Evolutionary conservation across 108 stramenopile species (phyloP), one percentile per base, ranked within the genome.

Genomic region (Thalassiosira profunda): DNA sequence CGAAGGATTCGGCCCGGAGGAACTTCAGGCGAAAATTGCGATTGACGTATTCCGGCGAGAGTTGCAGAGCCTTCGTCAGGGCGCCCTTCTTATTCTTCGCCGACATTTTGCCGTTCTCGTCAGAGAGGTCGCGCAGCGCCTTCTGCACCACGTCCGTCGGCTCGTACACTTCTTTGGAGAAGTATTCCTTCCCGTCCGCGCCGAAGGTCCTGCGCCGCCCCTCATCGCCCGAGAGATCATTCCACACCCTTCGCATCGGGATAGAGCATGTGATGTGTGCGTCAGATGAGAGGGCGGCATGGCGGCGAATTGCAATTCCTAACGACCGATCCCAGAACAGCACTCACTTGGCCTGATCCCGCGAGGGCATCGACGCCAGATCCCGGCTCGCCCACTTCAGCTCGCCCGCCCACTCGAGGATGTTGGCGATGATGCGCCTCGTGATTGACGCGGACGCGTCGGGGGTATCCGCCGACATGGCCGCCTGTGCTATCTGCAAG

Each of bases 1-100:
- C 71, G 46, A 77, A 81, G 7, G 23, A 41, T 25, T 72, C 80
- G 2, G 70, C 63, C 23, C 80, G 54, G n/a, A 81, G 58, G 47
- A 81, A 81, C 25, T 37, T 48, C 17, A 81, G 45, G 15, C 71
- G 63, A 43, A 81, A 72, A 21, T 59, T 35, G 1, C 8, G 5
- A n/a, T 69, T 46, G 7, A 81, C 59, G 37, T 72, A 76, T n/a
- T 21, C 52, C 2, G 49, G 42, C 23, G 67, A 28, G 43, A 66
- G 31, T 20, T 38, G 26, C 20, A 56, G 0, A 5, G 80, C 69
- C 18, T 42, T 30, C 38, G 64, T 31, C 30, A 52, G 51, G 18
- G 51, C 45, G n/a, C 45, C n/a, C 57, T 45, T 48, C n/a, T 58
- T 43, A 1, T 29, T 31, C n/a, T n/a, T n/a, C 7, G 29, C 17